Conservation (phyloP, 176 grass and related monocot genomes). For the Eremochloa ophiuroides region DNA sequence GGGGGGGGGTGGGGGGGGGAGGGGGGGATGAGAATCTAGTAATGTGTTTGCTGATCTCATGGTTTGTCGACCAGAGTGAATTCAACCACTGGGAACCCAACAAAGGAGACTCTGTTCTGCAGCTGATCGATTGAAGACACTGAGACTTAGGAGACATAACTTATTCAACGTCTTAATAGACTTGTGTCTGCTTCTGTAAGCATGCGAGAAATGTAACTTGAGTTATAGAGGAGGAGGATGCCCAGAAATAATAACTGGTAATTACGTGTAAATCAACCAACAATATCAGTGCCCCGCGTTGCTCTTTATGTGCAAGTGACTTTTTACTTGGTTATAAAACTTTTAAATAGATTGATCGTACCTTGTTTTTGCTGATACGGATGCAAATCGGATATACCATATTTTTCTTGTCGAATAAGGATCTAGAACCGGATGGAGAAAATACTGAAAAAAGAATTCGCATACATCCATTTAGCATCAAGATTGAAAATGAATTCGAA, state of each 20-base stretch:
- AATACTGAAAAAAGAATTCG: no score
- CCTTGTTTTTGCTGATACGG: no score
- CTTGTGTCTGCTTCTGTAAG: neutral
- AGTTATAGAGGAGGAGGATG: neutral
- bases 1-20: no score
- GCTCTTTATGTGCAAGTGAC: neutral
- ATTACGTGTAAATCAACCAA: neutral
- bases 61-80: conserved; percentile 50
- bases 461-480: no score
- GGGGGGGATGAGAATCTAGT: no score
- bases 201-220: neutral
- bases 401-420: no score
- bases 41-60: neutral
- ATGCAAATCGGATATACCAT: no score
- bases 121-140: conserved; percentile 14
- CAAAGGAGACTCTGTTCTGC: conserved; percentile 76
- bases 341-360: no score
- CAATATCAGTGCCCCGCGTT: neutral
- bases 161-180: neutral
- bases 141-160: neutral
- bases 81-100: conserved; percentile 67
- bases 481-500: no score
- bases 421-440: no score
- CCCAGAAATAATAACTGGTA: neutral
- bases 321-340: neutral